Conservation (phyloP, 2,329 filamentous ascomycete genomes). For the Stachybotrys echinatus region DNA sequence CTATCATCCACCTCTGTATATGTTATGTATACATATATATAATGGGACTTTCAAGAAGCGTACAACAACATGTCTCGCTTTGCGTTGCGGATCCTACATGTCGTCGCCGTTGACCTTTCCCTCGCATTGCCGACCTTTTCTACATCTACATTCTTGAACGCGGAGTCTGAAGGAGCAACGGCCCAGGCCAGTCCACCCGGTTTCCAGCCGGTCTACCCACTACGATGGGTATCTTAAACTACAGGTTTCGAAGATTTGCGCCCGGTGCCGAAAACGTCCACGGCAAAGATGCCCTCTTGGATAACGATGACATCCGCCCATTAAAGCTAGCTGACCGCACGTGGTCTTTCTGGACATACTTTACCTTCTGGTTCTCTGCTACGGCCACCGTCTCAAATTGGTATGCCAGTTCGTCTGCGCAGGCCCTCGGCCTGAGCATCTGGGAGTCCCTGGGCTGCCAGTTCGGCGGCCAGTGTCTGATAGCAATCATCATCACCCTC, state of each 20-base stretch:
- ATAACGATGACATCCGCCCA: not conserved
- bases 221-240: not conserved
- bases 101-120: too few species aligned
- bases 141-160: too few species aligned
- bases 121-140: too few species aligned
- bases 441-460: constrained; percentile 40
- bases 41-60: too few species aligned
- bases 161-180: too few species aligned
- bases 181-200: too few species aligned
- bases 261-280: not conserved
- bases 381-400: constrained; percentile 10
- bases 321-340: not conserved
- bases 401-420: constrained; percentile 31
- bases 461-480: constrained; percentile 34
- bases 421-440: constrained; percentile 38
- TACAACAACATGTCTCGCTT: too few species aligned
- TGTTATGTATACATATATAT: too few species aligned
- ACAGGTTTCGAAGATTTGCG: not conserved
- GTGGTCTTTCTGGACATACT: not conserved
- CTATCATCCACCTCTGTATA: too few species aligned
- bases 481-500: constrained; percentile 32
- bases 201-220: too few species aligned
- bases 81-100: too few species aligned
- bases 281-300: not conserved
- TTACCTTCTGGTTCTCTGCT: constrained; percentile 7